phyloP scores from a whole-genome alignment of 768 basidiomycete species.

The Boletus rubropictus region DNA sequence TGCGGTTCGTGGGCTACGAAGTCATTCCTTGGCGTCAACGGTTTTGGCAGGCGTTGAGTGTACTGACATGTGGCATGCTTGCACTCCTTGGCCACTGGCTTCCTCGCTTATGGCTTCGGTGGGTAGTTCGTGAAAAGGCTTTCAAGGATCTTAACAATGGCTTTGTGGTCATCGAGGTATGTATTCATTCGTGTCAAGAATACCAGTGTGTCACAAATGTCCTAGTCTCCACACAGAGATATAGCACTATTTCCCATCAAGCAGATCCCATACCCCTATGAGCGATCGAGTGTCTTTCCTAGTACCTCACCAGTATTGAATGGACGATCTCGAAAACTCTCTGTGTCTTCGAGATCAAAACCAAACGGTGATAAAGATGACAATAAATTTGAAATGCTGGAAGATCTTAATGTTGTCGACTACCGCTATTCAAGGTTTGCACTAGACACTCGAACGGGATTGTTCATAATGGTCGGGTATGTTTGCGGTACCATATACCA shows the following conservation, averaged over 20 bases:
- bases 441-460: constrained; percentile 74
- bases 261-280: constrained; percentile 67
- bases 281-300: constrained; percentile 76
- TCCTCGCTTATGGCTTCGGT: constrained; percentile 84
- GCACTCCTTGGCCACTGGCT: constrained; percentile 90
- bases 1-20: constrained; percentile 86
- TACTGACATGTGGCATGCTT: constrained; percentile 65
- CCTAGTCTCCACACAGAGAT: constrained; percentile 78
- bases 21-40: constrained; percentile 53
- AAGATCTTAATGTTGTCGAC: constrained; percentile 65
- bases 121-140: constrained; percentile 76
- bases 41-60: constrained; percentile 67
- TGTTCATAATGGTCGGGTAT: constrained; percentile 79
- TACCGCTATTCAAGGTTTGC: constrained; percentile 92
- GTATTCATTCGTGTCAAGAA: constrained; percentile 20
- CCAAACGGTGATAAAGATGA: constrained; percentile 29
- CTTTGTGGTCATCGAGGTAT: constrained; percentile 86
- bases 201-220: constrained; percentile 21
- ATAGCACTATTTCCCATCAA: constrained; percentile 71
- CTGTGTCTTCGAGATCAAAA: constrained; percentile 25
- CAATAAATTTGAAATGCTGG: constrained; percentile 36
- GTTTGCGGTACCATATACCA: not conserved
- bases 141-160: constrained; percentile 68
- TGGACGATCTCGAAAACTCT: constrained; percentile 18
- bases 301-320: constrained; percentile 27